Evolutionary conservation across 148 eudicot species (phyloP), one percentile per base, ranked within the genome.

Genomic region (Rheum nobile): DNA sequence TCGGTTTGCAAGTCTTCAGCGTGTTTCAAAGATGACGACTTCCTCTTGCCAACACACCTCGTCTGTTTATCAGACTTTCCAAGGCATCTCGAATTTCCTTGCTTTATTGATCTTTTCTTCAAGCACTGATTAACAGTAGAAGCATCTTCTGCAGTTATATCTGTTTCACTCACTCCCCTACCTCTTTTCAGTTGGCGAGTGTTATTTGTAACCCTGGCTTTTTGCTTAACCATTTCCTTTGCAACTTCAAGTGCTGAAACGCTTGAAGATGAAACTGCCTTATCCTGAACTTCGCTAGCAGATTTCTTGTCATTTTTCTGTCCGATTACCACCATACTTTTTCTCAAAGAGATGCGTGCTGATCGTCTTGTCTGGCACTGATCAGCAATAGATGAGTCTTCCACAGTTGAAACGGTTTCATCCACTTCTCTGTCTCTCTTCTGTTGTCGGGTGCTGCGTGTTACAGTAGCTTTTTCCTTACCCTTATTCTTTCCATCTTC

Each of bases 371-470:
- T 10, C 4, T 24, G 74, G 42, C 55, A 22, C 6, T 22, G 34
- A 6, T 71, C 48, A 43, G 1, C 63, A 47, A 19, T 43, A 13
- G 22, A 8, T 29, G 21, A 41, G 12, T 31, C 22, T 50, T 28
- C 75, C 16, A 10, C 44, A 29, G 48, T 35, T 44, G n/a, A 28
- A 71, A 71, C 54, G 43, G 35, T 71, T 71, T 48, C 41, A 73
- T 29, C 19, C 59, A 73, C 22, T 57, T 24, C 61, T 28, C 0
- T 72, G 41, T 29, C 55, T 12, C 34, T 32, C 38, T 47, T 48
- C 61, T 47, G 37, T 12, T 5, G 14, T 41, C 50, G 34, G 0
- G 19, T 42, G 73, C 6, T 14, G 24, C 34, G 52, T 4, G 21
- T 63, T 6, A 17, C 39, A 21, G 7, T 63, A n/a, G 34, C 16